phyloP scores from a whole-genome alignment of 2,329 filamentous ascomycete species.

The Zarea fungicola region DNA sequence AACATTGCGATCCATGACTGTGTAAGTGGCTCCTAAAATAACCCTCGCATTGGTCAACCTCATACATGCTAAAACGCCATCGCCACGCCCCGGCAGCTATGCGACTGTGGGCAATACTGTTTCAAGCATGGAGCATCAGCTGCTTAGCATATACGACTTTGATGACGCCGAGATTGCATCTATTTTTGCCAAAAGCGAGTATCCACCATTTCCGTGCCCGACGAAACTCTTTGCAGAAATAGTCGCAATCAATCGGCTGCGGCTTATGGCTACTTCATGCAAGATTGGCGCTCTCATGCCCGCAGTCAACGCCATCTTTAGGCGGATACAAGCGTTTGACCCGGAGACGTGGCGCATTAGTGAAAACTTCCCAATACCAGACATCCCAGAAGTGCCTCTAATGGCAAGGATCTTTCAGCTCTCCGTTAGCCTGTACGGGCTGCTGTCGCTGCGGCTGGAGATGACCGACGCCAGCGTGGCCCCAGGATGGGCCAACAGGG shows the following conservation, averaged over 20 bases:
- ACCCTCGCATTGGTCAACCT: neutral
- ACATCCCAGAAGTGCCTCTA: conserved; percentile 3
- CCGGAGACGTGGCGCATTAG: neutral
- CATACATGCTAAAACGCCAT: neutral
- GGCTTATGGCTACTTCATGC: neutral
- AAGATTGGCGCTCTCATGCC: neutral
- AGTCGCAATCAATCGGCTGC: conserved; percentile 8
- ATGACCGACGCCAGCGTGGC: neutral
- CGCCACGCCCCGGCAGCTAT: neutral
- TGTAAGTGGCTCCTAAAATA: neutral
- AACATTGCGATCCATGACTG: conserved; percentile 1
- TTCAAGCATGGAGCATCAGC: neutral
- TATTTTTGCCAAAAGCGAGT: neutral
- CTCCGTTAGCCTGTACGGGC: conserved; percentile 6
- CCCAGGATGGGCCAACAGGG: neutral
- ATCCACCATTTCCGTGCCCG: conserved; percentile 1
- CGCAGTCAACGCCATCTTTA: neutral
- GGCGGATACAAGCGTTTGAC: conserved; percentile 1
- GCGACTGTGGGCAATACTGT: conserved; percentile 5
- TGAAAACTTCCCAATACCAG: neutral
- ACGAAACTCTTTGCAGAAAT: conserved; percentile 4
- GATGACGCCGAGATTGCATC: neutral
- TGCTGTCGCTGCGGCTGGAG: conserved; percentile 1
- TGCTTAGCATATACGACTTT: conserved; percentile 2
- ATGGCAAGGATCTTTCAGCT: conserved; percentile 7